Conservation (phyloP, 768 basidiomycete species). For the Chalciporus chontae region DNA sequence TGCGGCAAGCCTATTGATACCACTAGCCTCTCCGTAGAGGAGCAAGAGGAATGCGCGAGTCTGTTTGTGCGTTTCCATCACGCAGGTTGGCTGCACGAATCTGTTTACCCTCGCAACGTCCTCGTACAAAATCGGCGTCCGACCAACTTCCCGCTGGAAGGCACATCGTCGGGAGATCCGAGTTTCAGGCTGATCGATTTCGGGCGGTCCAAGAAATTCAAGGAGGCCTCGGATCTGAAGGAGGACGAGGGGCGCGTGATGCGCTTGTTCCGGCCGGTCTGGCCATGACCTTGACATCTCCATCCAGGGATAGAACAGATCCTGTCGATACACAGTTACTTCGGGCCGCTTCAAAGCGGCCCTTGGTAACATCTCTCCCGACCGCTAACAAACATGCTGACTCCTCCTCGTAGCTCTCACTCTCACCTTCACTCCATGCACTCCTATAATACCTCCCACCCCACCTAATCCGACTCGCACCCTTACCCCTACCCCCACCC, state of each 20-base stretch:
- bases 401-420: too few relatives aligned
- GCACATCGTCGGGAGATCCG: neutral
- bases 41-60: slow-evolving; percentile 37
- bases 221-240: neutral
- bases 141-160: slow-evolving; percentile 5
- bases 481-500: too few relatives aligned
- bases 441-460: too few relatives aligned
- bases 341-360: too few relatives aligned
- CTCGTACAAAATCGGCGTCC: slow-evolving; percentile 38
- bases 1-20: slow-evolving; percentile 39
- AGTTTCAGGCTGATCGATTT: slow-evolving; percentile 53
- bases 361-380: too few relatives aligned
- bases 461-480: too few relatives aligned
- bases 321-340: too few relatives aligned
- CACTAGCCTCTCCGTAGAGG: slow-evolving; percentile 32
- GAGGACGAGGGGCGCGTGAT: neutral
- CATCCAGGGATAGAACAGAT: too few relatives aligned
- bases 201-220: slow-evolving; percentile 33
- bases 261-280: too few relatives aligned
- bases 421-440: too few relatives aligned
- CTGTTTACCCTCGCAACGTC: slow-evolving; percentile 41
- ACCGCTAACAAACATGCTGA: too few relatives aligned
- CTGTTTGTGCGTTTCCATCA: slow-evolving; percentile 40
- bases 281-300: too few relatives aligned
- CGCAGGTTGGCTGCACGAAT: slow-evolving; percentile 39